Conservation (phyloP, 78 protist species). For the Cavenderia fasciculata region DNA sequence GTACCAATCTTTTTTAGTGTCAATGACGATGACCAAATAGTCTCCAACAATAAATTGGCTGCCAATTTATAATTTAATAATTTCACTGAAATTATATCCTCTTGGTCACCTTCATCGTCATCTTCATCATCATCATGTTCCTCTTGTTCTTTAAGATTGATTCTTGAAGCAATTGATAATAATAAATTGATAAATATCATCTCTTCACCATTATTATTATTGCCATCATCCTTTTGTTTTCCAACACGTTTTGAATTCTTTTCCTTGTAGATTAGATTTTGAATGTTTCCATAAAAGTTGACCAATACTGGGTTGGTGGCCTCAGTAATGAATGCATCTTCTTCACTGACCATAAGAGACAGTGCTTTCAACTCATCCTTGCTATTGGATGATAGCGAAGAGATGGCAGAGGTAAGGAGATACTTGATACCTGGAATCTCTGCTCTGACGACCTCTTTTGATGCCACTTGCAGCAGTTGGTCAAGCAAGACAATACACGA, state of each 20-base stretch:
- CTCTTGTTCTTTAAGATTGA: no score
- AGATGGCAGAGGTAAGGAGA: not conserved
- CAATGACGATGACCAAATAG: not conserved
- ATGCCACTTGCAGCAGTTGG: not conserved
- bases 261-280: not conserved
- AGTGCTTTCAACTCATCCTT: not conserved
- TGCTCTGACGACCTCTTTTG: not conserved
- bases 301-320: not conserved
- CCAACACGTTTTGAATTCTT: no score
- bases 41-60: no score
- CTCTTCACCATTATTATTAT: no score
- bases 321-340: conserved; percentile 29
- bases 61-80: no score
- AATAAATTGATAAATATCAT: no score
- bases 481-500: no score
- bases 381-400: not conserved
- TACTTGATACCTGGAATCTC: conserved; percentile 15
- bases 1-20: not conserved
- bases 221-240: no score
- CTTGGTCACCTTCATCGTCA: no score
- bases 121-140: no score
- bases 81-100: no score
- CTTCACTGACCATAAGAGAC: not conserved
- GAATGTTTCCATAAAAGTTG: conserved; percentile 17
- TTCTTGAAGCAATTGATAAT: no score